These are phyloP conservation scores for Balansia obtecta DNA, from an alignment of 2,329 filamentous ascomycete genomes.

Conservation along the genomic window DNA sequence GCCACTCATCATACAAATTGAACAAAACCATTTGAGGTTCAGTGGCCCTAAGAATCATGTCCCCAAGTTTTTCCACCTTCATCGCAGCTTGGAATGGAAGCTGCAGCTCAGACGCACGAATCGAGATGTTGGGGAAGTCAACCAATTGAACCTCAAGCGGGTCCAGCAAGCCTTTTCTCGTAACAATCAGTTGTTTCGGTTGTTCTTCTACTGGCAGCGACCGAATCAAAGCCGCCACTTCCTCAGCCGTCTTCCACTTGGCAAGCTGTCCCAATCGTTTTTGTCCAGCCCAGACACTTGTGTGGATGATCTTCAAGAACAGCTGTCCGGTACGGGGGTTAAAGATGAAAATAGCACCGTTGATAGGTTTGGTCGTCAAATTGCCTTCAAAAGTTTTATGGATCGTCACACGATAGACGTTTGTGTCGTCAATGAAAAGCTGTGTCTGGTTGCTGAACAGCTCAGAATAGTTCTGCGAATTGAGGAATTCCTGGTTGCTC, in stretches of 20 bases:
- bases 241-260: slow-evolving; percentile 99
- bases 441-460: slow-evolving; percentile 98
- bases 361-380: slow-evolving; percentile 97
- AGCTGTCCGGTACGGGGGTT: slow-evolving; percentile 96
- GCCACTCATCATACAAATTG: slow-evolving; percentile 97
- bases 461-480: slow-evolving; percentile 98
- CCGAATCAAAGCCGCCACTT: slow-evolving; percentile 93
- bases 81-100: slow-evolving; percentile 98
- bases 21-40: slow-evolving; percentile 99
- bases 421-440: slow-evolving; percentile 97
- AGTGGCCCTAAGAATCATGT: slow-evolving; percentile 96
- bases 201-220: slow-evolving; percentile 96
- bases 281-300: slow-evolving; percentile 96
- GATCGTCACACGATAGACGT: slow-evolving; percentile 97
- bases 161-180: slow-evolving; percentile 90
- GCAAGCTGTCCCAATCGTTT: slow-evolving; percentile 97
- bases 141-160: slow-evolving; percentile 93
- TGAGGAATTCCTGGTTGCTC: slow-evolving; percentile 97
- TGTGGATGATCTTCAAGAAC: slow-evolving; percentile 99
- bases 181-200: slow-evolving; percentile 96
- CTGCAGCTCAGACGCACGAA: slow-evolving; percentile 91
- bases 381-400: slow-evolving; percentile 99
- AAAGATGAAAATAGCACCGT: slow-evolving; percentile 99
- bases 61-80: slow-evolving; percentile 98
- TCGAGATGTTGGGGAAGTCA: slow-evolving; percentile 98